These are phyloP conservation scores for Ceratocystis harringtonii DNA, from an alignment of 2,329 filamentous ascomycete genomes.

Conservation along the genomic window DNA sequence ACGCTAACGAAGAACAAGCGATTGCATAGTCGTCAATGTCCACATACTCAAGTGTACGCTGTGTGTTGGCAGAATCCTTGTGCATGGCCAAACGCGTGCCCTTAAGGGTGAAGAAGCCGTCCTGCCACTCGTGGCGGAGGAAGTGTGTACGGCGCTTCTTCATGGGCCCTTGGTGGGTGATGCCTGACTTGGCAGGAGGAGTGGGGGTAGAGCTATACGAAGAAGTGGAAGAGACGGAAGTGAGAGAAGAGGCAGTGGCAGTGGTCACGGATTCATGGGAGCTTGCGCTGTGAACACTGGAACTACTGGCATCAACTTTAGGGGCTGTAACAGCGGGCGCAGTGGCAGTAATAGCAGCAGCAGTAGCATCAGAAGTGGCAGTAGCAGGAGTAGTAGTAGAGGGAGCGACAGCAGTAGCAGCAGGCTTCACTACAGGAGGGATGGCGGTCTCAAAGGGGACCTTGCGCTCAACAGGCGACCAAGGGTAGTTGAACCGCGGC, in stretches of 20 bases:
- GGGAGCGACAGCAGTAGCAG: conserved; percentile 6
- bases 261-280: neutral
- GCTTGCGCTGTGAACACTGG: neutral
- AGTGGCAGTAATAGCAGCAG: neutral
- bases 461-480: conserved; percentile 35
- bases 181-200: conserved; percentile 31
- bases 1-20: conserved; percentile 62
- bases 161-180: conserved; percentile 73
- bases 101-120: conserved; percentile 76
- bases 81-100: conserved; percentile 64
- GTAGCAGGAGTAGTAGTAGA: neutral
- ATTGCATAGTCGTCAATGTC: conserved; percentile 83
- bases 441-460: conserved; percentile 32
- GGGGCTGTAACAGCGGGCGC: neutral
- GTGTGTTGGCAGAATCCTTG: conserved; percentile 39
- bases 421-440: conserved; percentile 23
- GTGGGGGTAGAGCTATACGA: conserved; percentile 36
- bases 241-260: neutral
- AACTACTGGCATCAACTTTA: neutral
- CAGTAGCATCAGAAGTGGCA: neutral
- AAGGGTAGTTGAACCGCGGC: conserved; percentile 40
- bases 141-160: conserved; percentile 84
- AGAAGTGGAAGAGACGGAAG: conserved; percentile 33
- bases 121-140: conserved; percentile 85
- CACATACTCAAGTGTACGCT: conserved; percentile 57